Evolutionary conservation across 441 rosid species (phyloP).

Genomic region (Viola pubescens): DNA sequence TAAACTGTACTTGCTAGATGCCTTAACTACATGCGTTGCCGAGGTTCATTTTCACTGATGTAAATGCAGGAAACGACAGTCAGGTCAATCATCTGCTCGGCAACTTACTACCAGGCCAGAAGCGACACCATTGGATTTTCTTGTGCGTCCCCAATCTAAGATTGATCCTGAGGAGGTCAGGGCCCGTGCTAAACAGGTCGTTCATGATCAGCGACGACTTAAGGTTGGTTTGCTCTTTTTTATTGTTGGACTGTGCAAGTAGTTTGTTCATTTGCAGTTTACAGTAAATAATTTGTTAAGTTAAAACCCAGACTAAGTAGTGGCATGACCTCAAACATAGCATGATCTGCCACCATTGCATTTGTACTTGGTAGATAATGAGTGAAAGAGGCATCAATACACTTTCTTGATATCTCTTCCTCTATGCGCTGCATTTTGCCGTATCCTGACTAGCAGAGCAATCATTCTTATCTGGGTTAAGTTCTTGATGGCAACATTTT

Average conservation of each 20-base stretch:
- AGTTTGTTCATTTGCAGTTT: background rate
- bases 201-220: slow-evolving; percentile 81
- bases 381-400: background rate
- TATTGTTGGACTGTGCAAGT: background rate
- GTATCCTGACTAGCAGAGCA: no score
- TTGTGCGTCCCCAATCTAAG: slow-evolving; percentile 93
- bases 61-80: slow-evolving; percentile 50
- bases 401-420: no score
- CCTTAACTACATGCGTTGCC: background rate
- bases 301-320: background rate
- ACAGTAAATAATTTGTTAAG: background rate
- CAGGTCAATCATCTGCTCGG: slow-evolving; percentile 67
- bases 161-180: slow-evolving; percentile 80
- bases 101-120: slow-evolving; percentile 80
- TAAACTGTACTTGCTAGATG: background rate
- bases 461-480: no score
- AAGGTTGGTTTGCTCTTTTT: slow-evolving; percentile 45
- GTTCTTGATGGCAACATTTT: no score
- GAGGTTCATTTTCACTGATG: slow-evolving; percentile 11
- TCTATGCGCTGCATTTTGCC: no score
- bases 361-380: background rate
- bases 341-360: background rate
- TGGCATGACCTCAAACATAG: background rate
- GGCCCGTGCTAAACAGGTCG: slow-evolving; percentile 74
- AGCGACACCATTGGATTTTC: slow-evolving; percentile 89